phyloP scores from a whole-genome alignment of 2,329 filamentous ascomycete species.

The Reticulascus tulasneorum region DNA sequence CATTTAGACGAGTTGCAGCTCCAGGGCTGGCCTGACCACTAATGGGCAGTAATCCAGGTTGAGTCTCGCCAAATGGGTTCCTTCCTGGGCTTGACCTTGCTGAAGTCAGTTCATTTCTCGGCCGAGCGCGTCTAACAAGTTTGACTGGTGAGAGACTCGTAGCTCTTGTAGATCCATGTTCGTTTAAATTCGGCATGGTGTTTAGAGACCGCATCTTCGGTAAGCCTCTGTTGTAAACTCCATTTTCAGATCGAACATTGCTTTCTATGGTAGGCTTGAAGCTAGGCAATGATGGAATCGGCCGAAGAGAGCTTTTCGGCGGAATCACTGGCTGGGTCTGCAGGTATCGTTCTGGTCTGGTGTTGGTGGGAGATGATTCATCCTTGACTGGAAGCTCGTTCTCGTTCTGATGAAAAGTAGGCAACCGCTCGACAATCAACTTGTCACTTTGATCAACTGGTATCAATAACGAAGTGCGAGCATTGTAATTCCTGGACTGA shows the following conservation, averaged over 20 bases:
- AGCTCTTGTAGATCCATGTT: background rate
- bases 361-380: background rate
- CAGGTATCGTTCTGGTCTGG: too few relatives aligned
- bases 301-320: slow-evolving; percentile 6
- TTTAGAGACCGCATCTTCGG: slow-evolving; percentile 2
- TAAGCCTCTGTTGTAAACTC: too few relatives aligned
- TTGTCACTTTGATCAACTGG: too few relatives aligned
- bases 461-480: slow-evolving; percentile 4
- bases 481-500: slow-evolving; percentile 2
- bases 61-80: slow-evolving; percentile 1
- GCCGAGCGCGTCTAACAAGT: slow-evolving; percentile 1
- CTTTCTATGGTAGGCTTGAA: too few relatives aligned
- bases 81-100: slow-evolving; percentile 8
- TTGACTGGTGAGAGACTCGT: slow-evolving; percentile 9
- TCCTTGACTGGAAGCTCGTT: slow-evolving; percentile 4
- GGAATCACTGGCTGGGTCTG: slow-evolving; percentile 8
- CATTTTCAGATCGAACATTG: too few relatives aligned
- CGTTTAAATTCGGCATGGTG: background rate
- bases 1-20: too few relatives aligned
- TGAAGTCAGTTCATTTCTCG: background rate
- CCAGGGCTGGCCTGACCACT: background rate
- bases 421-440: too few relatives aligned
- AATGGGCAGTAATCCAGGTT: slow-evolving; percentile 1
- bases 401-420: too few relatives aligned
- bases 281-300: slow-evolving; percentile 8